Base-by-base conservation (phyloP, 164 flowering plant species). In the Vitis riparia region DNA sequence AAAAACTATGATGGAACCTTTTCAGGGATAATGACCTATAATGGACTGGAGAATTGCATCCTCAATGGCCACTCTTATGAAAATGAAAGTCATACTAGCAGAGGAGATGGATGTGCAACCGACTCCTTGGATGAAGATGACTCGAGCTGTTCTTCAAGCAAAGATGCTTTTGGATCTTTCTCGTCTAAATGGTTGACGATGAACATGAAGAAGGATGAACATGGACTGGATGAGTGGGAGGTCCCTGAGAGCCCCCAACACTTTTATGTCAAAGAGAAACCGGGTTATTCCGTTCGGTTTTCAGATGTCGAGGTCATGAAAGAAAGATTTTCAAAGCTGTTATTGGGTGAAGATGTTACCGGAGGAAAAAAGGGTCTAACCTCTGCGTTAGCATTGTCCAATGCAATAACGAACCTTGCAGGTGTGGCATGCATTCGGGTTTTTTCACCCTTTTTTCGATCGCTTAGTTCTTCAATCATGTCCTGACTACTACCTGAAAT, bases 1-100 rank as follows among this genome's bases (percentile, higher is more conserved):
- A 23, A 50, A 47, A 65, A 53, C 13, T 17, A n/a, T 16, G 30
- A 37, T 17, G 23, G 52, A 9, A 23, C n/a, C 23, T 12, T 77
- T 82, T 65, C 90, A 94, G 99, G 84, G 68, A 76, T 92, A 63
- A 84, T 86, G 85, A 91, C 90, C 29, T 91, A 91, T 63, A 77
- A 89, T 82, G 98, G 99, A 62, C 90, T 92, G 62, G 97, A 91
- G 83, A 89, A 86, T 70, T 87, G 90, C 87, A 89, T 92, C 65
- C 77, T 83, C 57, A 85, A 83, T 68, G 81, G 81, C 52, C 78
- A 76, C 57, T 70, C 85, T 37, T 86, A 78, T 60, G 94, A 89
- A 62, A 81, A 77, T 75, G 97, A 84, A 69, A 88, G 95, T 68
- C 63, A 83, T 70, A 83, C 85, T 17, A 94, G 93, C 77, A 76